Evolutionary conservation across 2,329 filamentous ascomycete species (phyloP).

Genomic region (Byssoonygena ceratinophila): DNA sequence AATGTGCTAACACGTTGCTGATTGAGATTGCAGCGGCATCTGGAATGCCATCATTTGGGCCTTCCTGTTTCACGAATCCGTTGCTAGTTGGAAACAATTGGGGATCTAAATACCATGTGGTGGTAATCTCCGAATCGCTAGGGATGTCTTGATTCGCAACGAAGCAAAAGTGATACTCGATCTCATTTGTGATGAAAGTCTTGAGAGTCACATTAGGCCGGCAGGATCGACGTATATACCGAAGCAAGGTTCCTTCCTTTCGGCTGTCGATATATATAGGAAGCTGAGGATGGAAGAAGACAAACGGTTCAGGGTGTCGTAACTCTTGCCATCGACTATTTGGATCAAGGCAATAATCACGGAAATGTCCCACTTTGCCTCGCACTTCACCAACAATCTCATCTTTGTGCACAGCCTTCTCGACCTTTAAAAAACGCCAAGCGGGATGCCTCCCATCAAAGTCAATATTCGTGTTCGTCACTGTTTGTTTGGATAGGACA

Average conservation of each 20-base stretch:
- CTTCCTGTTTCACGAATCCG: slow-evolving; percentile 34
- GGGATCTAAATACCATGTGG: slow-evolving; percentile 40
- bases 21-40: slow-evolving; percentile 37
- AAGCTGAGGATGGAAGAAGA: slow-evolving; percentile 77
- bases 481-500: slow-evolving; percentile 42
- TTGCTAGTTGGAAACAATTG: slow-evolving; percentile 31
- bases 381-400: slow-evolving; percentile 63
- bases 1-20: slow-evolving; percentile 40
- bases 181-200: slow-evolving; percentile 66
- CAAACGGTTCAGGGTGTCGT: slow-evolving; percentile 53
- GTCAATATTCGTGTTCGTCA: slow-evolving; percentile 41
- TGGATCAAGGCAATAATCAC: slow-evolving; percentile 57
- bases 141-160: slow-evolving; percentile 68
- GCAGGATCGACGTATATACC: slow-evolving; percentile 88
- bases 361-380: slow-evolving; percentile 62
- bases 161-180: slow-evolving; percentile 86
- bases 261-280: slow-evolving; percentile 90
- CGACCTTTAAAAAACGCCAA: slow-evolving; percentile 53
- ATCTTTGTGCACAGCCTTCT: slow-evolving; percentile 42
- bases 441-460: slow-evolving; percentile 50
- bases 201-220: slow-evolving; percentile 79
- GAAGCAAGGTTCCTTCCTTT: slow-evolving; percentile 70
- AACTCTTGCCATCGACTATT: slow-evolving; percentile 59
- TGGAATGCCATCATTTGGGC: slow-evolving; percentile 28
- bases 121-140: slow-evolving; percentile 42